Evolutionary conservation across 768 basidiomycete species (phyloP).

Genomic region (Pisolithus albus): DNA sequence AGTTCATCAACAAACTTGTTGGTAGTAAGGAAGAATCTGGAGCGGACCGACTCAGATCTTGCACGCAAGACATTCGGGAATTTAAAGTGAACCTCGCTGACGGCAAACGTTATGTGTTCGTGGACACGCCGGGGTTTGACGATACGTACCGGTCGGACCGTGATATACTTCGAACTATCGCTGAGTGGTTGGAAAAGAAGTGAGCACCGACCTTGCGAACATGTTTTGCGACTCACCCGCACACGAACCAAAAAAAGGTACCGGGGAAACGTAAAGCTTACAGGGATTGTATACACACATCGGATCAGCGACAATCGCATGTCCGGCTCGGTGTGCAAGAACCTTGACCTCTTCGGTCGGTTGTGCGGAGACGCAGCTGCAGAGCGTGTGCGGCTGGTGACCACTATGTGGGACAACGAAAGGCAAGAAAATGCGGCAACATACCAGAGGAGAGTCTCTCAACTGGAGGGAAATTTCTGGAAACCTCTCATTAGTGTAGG

Average conservation of each 20-base stretch:
- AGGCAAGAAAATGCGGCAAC: slow-evolving; percentile 4
- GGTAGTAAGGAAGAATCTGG: not conserved
- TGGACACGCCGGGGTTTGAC: slow-evolving; percentile 13
- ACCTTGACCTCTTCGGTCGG: slow-evolving; percentile 28
- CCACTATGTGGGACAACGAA: slow-evolving; percentile 3
- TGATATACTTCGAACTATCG: not conserved
- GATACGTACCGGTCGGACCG: not conserved
- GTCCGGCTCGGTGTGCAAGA: slow-evolving; percentile 22
- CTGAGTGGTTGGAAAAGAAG: not conserved
- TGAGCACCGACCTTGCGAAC: not conserved
- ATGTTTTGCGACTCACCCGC: too few relatives aligned
- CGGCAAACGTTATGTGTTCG: slow-evolving; percentile 9
- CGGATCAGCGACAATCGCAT: slow-evolving; percentile 31
- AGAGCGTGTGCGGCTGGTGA: slow-evolving; percentile 27
- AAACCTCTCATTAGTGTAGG: not conserved
- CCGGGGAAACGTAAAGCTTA: slow-evolving; percentile 8
- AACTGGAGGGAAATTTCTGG: slow-evolving; percentile 25
- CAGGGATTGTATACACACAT: slow-evolving; percentile 31
- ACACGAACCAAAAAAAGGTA: not conserved
- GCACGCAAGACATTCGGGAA: slow-evolving; percentile 9
- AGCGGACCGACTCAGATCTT: slow-evolving; percentile 2
- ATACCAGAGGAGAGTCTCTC: slow-evolving; percentile 11
- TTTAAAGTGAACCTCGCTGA: slow-evolving; percentile 10
- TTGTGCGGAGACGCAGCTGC: slow-evolving; percentile 30
- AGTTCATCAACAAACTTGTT: not conserved